Evolutionary conservation across 169 alveolate genomes (phyloP), one percentile per base, ranked within the genome.

Genomic region (Plasmodium gallinaceum): DNA sequence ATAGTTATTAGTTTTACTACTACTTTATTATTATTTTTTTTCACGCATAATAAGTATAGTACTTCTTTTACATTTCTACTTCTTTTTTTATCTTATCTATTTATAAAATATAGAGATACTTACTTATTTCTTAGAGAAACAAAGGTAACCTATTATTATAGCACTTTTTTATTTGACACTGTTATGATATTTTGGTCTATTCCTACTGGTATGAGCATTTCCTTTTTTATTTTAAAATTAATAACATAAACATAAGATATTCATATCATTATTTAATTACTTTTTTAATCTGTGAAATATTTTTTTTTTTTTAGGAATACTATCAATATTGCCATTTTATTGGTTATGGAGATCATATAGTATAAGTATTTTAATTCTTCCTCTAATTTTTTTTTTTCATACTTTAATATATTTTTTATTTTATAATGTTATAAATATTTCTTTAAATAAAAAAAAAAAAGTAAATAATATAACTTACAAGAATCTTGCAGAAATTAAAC

Each of bases 21-120:
- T 14, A 72, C 85, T 52, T 39, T 72, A 7, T 26, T 72, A 32
- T 72, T 72, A 52, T 72, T 72, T 39, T 72, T 72, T 52, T 52
- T 72, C 24, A 51, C 69, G 5, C 70, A 52, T 37, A 32, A 72
- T 32, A 72, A 72, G 26, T 72, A 72, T 16, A 72, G 37, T 37
- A 72, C 85, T 2, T 72, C 85, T 26, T 72, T 72, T 72, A 52
- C 69, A 14, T 72, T 52, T 16, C 16, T 72, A 14, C 24, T 72
- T 16, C 54, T 72, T n/a, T 72, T 72, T 14, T 16, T 72, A n/a
- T 72, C 85, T 16, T 72, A 52, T 54, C 6, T 72, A 24, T 72
- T 72, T 14, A 72, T 72, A 5, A 72, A 52, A 52, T 72, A 72
- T 72, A 72, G 85, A 52, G 85, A 72, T 22, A 72, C 85, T 6